A percentile compares a stretch with the other conserved stretches of the same genome.
Evolutionary conservation across 495 filamentous ascomycete genomes (phyloP).

Genomic region (Bathelium albidoporum): DNA sequence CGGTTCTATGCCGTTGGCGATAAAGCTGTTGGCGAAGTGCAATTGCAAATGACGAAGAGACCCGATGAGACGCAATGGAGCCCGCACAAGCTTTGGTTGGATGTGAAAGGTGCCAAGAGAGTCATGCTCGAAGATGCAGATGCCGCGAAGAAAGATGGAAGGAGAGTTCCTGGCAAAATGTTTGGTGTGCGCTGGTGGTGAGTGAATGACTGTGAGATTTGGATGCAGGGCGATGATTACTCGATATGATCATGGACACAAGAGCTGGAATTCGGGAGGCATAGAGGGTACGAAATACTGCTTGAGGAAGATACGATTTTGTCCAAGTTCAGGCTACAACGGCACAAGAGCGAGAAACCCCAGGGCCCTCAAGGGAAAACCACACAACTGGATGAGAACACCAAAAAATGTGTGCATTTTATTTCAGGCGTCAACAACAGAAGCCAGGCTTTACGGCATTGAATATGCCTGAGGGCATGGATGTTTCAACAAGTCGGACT

Average conservation of each 20-base stretch:
- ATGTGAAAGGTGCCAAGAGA: constrained; percentile 49
- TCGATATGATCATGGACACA: background rate
- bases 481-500: no score
- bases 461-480: no score
- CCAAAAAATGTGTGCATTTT: no score
- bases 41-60: constrained; percentile 64
- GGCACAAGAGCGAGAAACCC: no score
- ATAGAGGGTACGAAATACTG: no score
- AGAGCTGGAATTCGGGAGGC: no score
- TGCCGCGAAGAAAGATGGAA: constrained; percentile 32
- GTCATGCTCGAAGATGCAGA: constrained; percentile 54
- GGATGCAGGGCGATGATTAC: background rate
- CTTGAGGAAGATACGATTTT: no score
- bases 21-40: constrained; percentile 59
- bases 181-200: constrained; percentile 59
- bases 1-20: constrained; percentile 89
- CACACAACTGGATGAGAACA: no score
- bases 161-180: constrained; percentile 39
- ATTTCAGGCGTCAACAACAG: no score
- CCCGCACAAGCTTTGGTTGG: constrained; percentile 71
- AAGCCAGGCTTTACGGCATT: no score
- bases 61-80: constrained; percentile 56
- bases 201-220: constrained; percentile 3
- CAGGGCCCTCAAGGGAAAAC: no score
- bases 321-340: no score